Evolutionary conservation across 2,329 filamentous ascomycete genomes (phyloP), one percentile per base, ranked within the genome.

Genomic region (Aulographum hederae): DNA sequence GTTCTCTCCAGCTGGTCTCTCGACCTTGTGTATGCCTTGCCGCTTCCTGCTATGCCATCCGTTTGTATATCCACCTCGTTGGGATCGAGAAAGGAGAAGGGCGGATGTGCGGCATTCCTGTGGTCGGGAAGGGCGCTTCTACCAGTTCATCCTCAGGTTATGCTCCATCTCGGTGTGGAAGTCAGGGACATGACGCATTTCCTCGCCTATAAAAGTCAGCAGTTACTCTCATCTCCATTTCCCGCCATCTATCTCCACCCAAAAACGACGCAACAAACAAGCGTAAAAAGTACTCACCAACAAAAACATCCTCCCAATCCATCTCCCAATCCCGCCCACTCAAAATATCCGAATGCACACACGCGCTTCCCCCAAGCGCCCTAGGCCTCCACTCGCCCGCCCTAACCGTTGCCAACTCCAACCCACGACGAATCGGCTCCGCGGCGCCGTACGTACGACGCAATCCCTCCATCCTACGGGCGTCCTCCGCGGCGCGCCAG

Each of bases 131-230:
- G n/a, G n/a, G n/a, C n/a, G n/a, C n/a, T n/a, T 28, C 27, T 47
- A 58, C 54, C 63, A 61, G 60, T 51, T 64, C 71, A 94, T 91
- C 66, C 74, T 78, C 56, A 92, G 62, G 67, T 82, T 81, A 56
- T 71, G 69, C 72, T 94, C 86, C 73, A 94, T 84, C 69, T 95
- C 86, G 35, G 81, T 76, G 46, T 94, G 84, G 57, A 94, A 74
- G 32, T 75, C 71, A 16, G 75, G 69, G 26, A 71, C 61, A 38
- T 69, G 67, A 45, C 73, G 67, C 51, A 71, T 67, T 55, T 86
- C 81, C 43, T 79, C 76, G 37, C 63, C 66, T 67, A 33, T 26
- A n/a, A 25, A 25, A n/a, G 8, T 8, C 21, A 28, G n/a, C n/a
- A n/a, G n/a, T 25, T 13, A 39, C 26, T 17, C 25, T 33, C 25